A percentile compares a stretch with the other conserved stretches of the same genome.
Evolutionary conservation across 148 eudicot species (phyloP).

Genomic region (Mesembryanthemum crystallinum): DNA sequence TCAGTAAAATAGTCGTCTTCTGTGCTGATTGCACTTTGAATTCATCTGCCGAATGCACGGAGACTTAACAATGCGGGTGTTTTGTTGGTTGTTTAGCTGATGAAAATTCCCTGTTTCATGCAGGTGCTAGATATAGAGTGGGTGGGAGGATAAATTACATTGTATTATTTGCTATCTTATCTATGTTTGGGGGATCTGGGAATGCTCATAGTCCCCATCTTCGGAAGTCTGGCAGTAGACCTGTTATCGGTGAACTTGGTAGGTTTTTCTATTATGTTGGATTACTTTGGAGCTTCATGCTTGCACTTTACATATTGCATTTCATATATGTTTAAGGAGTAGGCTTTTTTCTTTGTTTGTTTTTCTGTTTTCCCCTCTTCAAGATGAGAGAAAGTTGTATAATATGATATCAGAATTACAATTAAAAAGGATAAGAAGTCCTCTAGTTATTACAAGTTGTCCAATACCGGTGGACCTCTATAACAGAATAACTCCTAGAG

Average conservation of each 20-base stretch:
- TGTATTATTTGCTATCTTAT: background rate
- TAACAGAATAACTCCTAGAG: too few relatives aligned
- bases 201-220: constrained; percentile 73
- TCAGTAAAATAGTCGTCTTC: background rate
- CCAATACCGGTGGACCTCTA: too few relatives aligned
- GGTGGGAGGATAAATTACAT: constrained; percentile 1
- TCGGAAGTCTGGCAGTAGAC: constrained; percentile 86
- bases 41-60: background rate
- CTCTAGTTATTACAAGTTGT: too few relatives aligned
- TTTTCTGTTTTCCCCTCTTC: too few relatives aligned
- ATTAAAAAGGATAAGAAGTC: background rate
- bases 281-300: background rate
- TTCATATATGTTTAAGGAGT: too few relatives aligned
- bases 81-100: background rate
- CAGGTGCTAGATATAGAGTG: background rate
- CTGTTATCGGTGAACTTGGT: constrained; percentile 71
- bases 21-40: constrained; percentile 1
- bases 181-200: constrained; percentile 77
- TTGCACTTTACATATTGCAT: background rate
- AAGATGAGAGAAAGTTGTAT: too few relatives aligned
- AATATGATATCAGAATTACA: too few relatives aligned
- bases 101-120: background rate
- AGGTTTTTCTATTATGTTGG: background rate
- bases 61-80: background rate
- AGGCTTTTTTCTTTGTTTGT: too few relatives aligned